These are phyloP conservation scores for Hamigera avellanea DNA, from an alignment of 495 filamentous ascomycete genomes.

Conservation along the genomic window DNA sequence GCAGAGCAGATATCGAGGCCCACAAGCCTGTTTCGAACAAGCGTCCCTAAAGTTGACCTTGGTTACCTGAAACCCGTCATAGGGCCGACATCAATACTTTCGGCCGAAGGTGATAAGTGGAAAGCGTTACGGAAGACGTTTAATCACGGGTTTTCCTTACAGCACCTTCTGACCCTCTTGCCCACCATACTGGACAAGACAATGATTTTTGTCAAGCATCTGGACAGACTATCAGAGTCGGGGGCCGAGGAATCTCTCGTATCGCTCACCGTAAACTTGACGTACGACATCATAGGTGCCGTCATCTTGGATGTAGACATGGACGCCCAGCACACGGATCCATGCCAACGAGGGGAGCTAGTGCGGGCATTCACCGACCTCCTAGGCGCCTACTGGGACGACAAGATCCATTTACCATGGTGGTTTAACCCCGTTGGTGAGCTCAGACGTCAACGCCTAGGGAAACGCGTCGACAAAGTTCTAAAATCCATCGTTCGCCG, in stretches of 20 bases:
- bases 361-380: no score
- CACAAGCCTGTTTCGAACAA: slow-evolving; percentile 27
- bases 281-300: slow-evolving; percentile 19
- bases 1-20: slow-evolving; percentile 18
- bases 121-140: slow-evolving; percentile 24
- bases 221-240: slow-evolving; percentile 11
- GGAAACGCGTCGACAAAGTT: no score
- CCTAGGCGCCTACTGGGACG: no score
- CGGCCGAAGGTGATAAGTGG: slow-evolving; percentile 21
- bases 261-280: slow-evolving; percentile 7
- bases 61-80: slow-evolving; percentile 15
- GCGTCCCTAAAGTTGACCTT: slow-evolving; percentile 29
- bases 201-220: slow-evolving; percentile 14
- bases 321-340: no score
- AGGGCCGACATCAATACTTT: slow-evolving; percentile 25
- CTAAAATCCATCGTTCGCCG: not conserved
- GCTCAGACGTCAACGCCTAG: no score
- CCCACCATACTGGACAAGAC: slow-evolving; percentile 25
- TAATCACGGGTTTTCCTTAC: slow-evolving; percentile 25
- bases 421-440: no score
- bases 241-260: slow-evolving; percentile 12
- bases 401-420: no score
- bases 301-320: not conserved
- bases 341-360: no score
- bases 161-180: slow-evolving; percentile 23